phyloP scores from a whole-genome alignment of 129 eudicot genomes.

The Calendula officinalis region DNA sequence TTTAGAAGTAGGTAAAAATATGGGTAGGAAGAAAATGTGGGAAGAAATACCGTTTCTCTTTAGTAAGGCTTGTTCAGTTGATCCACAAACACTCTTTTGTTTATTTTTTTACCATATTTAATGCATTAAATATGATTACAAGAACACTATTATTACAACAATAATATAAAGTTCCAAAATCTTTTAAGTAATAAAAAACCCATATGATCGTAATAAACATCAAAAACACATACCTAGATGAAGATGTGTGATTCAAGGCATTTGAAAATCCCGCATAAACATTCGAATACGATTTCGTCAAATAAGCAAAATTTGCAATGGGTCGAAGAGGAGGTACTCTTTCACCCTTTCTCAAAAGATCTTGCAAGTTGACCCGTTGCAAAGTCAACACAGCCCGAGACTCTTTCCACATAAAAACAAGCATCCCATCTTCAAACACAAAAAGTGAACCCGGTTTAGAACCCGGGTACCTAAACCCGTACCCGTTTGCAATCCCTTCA shows the following conservation, averaged over 20 bases:
- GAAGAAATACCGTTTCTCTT: too few species aligned
- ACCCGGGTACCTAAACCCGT: conserved; percentile 95
- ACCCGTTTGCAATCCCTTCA: conserved; percentile 91
- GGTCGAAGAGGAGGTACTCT: conserved; percentile 84
- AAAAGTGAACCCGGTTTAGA: conserved; percentile 86
- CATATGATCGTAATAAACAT: neutral
- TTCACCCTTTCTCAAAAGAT: conserved; percentile 81
- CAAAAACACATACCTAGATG: conserved; percentile 51
- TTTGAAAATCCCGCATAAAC: conserved; percentile 77
- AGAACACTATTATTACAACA: neutral
- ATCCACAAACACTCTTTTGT: neutral
- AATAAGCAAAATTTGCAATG: conserved; percentile 71
- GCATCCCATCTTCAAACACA: conserved; percentile 63
- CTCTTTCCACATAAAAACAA: conserved; percentile 90
- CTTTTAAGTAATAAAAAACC: neutral
- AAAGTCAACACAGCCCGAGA: conserved; percentile 72
- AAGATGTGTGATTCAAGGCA: conserved; percentile 43
- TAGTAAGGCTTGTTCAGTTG: too few species aligned
- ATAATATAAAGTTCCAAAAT: too few species aligned
- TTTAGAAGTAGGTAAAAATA: too few species aligned
- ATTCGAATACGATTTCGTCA: conserved; percentile 89
- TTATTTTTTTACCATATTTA: neutral
- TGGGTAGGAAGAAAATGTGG: too few species aligned
- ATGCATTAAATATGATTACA: neutral
- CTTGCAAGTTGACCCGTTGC: conserved; percentile 72